Evolutionary conservation across 78 protist genomes (phyloP), one percentile per base, ranked within the genome.

Genomic region (Dictyostelium brefeldianum): DNA sequence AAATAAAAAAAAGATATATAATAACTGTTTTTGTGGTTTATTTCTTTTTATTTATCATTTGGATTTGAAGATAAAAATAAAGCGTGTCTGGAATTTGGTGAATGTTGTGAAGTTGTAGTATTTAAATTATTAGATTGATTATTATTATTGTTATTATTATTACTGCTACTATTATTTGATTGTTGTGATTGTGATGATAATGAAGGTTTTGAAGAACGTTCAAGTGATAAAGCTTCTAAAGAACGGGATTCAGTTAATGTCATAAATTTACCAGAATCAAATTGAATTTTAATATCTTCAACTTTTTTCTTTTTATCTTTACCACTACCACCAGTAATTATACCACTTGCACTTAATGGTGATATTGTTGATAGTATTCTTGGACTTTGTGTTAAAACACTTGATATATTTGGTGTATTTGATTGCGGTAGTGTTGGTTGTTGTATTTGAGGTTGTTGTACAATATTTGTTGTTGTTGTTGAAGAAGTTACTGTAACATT

Each of bases 231-330:
- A 6, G 93, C 93, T 41, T 87, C 93, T 5, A 87, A 18, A 18
- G 64, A 59, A 31, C 75, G n/a, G 6, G 85, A 77, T 56, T 87
- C 85, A 2, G 59, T 80, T 48, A 29, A 78, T 10, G 57, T 50
- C 48, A 59, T 27, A 50, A 87, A 87, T 25, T 87, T 87, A 36
- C 93, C 93, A 2, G 84, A 50, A 77, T 87, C 93, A 64, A 87
- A 87, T 43, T 77, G 84, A 4, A 87, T 36, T 65, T 87, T 87
- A 50, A 87, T 87, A 29, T 87, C 93, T 15, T 87, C 93, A 29
- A 77, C 54, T 78, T 77, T 87, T 43, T 87, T 87, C 90, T 83
- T 83, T 64, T 87, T 87, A 36, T 87, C 93, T 65, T 64, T 87
- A 1, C 74, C 80, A 54, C 47, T 64, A 70, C 69, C 53, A n/a